Evolutionary conservation across 768 basidiomycete species (phyloP).

Genomic region (Termitomyces bulborhizus): DNA sequence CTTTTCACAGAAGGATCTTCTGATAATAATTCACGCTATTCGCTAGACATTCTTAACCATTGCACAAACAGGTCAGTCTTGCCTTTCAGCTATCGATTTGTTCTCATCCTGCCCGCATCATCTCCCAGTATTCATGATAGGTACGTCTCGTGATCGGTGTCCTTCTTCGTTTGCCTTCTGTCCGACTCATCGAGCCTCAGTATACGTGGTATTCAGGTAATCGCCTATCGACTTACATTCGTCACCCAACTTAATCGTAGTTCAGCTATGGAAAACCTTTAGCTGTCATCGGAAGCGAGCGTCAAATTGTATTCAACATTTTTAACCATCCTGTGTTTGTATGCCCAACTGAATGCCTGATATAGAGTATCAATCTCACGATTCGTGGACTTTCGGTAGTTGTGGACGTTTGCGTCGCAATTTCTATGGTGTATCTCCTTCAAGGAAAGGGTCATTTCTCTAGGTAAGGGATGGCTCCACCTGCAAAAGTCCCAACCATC

Average conservation of each 20-base stretch:
- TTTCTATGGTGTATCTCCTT: background rate
- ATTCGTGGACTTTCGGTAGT: background rate
- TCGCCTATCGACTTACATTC: no score
- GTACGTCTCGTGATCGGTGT: background rate
- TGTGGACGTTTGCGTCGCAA: background rate
- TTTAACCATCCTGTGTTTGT: background rate
- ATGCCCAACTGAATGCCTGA: background rate
- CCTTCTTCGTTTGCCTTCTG: no score
- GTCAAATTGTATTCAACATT: background rate
- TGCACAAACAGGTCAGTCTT: background rate
- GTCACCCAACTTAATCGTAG: no score
- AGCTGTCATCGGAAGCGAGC: background rate
- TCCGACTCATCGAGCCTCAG: no score
- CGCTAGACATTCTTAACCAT: background rate
- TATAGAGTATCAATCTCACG: background rate
- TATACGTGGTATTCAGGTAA: no score
- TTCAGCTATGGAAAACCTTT: no score
- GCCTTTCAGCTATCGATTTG: background rate
- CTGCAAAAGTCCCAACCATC: no score
- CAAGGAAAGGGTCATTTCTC: background rate
- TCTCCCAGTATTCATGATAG: background rate
- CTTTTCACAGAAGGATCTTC: background rate
- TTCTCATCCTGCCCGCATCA: background rate
- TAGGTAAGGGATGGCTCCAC: background rate
- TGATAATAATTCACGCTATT: background rate